These are phyloP conservation scores for Phytopythium vexans DNA, from an alignment of 352 stramenopile species.

Conservation along the genomic window DNA sequence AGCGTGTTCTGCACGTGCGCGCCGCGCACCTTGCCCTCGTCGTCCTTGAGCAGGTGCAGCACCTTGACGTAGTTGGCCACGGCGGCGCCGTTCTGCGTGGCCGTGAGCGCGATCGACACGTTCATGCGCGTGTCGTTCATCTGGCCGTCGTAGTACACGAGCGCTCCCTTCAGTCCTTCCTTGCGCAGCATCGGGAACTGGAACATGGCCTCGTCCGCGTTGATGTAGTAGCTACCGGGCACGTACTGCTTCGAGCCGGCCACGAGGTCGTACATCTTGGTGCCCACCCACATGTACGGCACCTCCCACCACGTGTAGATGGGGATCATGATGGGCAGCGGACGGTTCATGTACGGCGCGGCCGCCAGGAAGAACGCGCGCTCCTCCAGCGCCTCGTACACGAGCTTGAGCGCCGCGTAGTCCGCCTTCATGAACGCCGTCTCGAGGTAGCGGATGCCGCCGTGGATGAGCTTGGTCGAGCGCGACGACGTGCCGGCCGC, in stretches of 20 bases:
- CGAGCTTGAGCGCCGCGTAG: constrained; percentile 86
- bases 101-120: constrained; percentile 93
- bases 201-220: constrained; percentile 89
- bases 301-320: constrained; percentile 95
- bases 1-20: constrained; percentile 87
- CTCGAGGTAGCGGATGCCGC: constrained; percentile 94
- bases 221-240: constrained; percentile 89
- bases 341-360: constrained; percentile 93
- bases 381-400: constrained; percentile 93
- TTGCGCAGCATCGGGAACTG: constrained; percentile 93
- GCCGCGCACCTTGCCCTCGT: constrained; percentile 79
- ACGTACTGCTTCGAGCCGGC: constrained; percentile 88
- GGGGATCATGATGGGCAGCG: constrained; percentile 95
- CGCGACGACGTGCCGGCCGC: constrained; percentile 89
- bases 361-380: constrained; percentile 90
- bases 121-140: constrained; percentile 96
- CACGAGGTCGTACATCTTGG: constrained; percentile 93
- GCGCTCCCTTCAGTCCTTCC: constrained; percentile 89
- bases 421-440: constrained; percentile 93
- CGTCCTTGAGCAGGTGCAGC: constrained; percentile 80
- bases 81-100: constrained; percentile 90
- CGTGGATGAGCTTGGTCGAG: constrained; percentile 96
- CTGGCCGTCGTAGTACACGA: constrained; percentile 91
- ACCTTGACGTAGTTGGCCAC: constrained; percentile 93
- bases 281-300: constrained; percentile 92